Evolutionary conservation across 257 asterid genomes (phyloP), one percentile per base, ranked within the genome.

Genomic region (Scutellaria minor): DNA sequence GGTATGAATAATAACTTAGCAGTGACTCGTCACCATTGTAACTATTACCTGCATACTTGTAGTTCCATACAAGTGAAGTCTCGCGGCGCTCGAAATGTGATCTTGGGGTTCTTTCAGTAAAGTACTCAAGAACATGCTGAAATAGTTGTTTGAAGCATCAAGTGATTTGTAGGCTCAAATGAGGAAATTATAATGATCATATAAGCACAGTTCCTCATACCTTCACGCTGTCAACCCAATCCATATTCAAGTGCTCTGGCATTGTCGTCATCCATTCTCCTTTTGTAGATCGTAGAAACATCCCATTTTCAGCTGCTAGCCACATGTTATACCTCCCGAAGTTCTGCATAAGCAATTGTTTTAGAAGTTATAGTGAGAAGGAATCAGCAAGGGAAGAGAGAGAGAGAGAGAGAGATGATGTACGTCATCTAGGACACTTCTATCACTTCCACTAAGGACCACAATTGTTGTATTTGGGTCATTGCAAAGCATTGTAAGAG

Each of bases 221-320:
- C 96, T 83, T 86, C 41, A 91, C 89, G 22, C 97, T 88, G 75
- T 91, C 99, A 47, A 94, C 93, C 99, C 99, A 94, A 9, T 94
- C 99, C 98, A 88, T 91, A 69, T 82, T 88, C 82, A 94, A 84
- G 84, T 91, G 96, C 76, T 94, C 99, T 13, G 99, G 99, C 99
- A 94, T 91, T 5, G 99, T 91, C 20, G 99, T 94, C 99, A 91
- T 94, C 99, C 99, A 94, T 24, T 81, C 86, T 53, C 97, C 93
- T 47, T 72, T 87, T 13, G 98, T 90, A 45, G 92, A 85, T 65
- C 99, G 88, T 70, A 94, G 85, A 80, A 94, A 94, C 99, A 94
- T 91, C 70, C 99, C 99, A 72, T 94, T 88, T 75, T 91, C 99
- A 13, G 99, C 99, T 64, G 99, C 99, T 79, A 94, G 77, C 99